A percentile compares a stretch with the other conserved stretches of the same genome.
phyloP scores from a whole-genome alignment of 257 asterid species.

The Prunella vulgaris region DNA sequence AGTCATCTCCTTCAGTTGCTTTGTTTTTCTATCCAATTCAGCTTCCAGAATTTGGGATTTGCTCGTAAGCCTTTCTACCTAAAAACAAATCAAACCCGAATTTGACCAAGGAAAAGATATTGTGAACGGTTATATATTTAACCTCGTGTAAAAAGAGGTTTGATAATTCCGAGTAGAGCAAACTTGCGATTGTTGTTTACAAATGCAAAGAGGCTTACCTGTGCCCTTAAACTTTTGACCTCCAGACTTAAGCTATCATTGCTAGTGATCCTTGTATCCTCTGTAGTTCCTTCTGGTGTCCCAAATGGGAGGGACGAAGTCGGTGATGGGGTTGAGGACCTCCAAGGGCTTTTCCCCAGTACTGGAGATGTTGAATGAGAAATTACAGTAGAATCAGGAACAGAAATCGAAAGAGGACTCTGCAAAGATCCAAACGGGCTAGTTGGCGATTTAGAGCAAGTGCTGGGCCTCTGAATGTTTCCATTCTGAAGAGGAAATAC shows the following conservation, averaged over 20 bases:
- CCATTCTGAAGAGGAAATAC: constrained; percentile 41
- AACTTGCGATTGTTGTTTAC: too few species aligned
- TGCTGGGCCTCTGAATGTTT: constrained; percentile 45
- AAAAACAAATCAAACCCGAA: not conserved
- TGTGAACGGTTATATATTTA: too few species aligned
- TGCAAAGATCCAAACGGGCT: constrained; percentile 35
- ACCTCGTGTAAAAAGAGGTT: too few species aligned
- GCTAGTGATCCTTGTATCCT: constrained; percentile 31
- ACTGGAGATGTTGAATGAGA: constrained; percentile 62
- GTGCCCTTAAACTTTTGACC: constrained; percentile 59
- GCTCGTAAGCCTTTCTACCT: constrained; percentile 71
- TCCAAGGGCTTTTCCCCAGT: constrained; percentile 41
- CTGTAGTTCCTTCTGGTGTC: constrained; percentile 35
- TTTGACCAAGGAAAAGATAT: not conserved
- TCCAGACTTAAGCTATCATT: constrained; percentile 45
- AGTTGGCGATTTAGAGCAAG: constrained; percentile 49
- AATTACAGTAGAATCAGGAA: constrained; percentile 44
- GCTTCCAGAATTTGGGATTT: constrained; percentile 66
- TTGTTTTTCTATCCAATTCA: constrained; percentile 57
- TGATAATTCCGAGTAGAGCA: too few species aligned
- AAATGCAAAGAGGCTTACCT: constrained; percentile 35
- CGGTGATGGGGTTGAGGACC: constrained; percentile 30
- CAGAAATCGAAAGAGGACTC: constrained; percentile 34
- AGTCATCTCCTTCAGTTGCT: constrained; percentile 53
- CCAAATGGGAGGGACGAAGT: constrained; percentile 27